Evolutionary conservation across 2,329 filamentous ascomycete species (phyloP).

Genomic region (Fusarium hainanense): DNA sequence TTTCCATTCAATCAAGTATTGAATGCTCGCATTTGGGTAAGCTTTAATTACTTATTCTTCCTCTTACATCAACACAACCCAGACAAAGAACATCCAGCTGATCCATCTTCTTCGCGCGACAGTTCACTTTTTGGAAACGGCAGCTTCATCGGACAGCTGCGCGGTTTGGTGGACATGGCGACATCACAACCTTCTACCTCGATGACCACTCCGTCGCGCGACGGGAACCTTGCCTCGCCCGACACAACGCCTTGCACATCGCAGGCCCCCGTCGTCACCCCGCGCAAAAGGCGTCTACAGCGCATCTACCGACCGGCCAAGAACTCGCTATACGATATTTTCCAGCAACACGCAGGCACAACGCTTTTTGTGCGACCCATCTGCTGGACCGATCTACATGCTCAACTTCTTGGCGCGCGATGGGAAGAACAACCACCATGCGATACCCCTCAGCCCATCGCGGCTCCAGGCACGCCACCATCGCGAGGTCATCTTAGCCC

Average conservation of each 20-base stretch:
- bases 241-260: constrained; percentile 44
- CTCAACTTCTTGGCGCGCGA: constrained; percentile 58
- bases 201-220: constrained; percentile 22
- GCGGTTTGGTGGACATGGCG: constrained; percentile 47
- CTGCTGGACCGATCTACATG: constrained; percentile 66
- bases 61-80: constrained; percentile 5
- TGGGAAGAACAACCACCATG: constrained; percentile 59
- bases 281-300: constrained; percentile 44
- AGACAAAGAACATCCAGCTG: constrained; percentile 20
- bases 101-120: constrained; percentile 3
- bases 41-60: constrained; percentile 10
- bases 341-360: constrained; percentile 60
- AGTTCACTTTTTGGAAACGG: constrained; percentile 43
- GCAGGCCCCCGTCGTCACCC: constrained; percentile 36
- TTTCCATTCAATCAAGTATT: constrained; percentile 2
- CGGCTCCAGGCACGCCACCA: constrained; percentile 49
- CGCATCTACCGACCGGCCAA: constrained; percentile 55
- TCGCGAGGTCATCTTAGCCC: constrained; percentile 53
- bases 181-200: constrained; percentile 29
- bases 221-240: constrained; percentile 14
- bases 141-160: constrained; percentile 48
- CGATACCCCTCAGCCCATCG: constrained; percentile 54
- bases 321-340: constrained; percentile 64
- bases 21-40: constrained; percentile 49
- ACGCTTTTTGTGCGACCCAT: constrained; percentile 65